These are phyloP conservation scores for Gentiana macrophylla DNA, from an alignment of 257 asterid genomes.

Conservation along the genomic window DNA sequence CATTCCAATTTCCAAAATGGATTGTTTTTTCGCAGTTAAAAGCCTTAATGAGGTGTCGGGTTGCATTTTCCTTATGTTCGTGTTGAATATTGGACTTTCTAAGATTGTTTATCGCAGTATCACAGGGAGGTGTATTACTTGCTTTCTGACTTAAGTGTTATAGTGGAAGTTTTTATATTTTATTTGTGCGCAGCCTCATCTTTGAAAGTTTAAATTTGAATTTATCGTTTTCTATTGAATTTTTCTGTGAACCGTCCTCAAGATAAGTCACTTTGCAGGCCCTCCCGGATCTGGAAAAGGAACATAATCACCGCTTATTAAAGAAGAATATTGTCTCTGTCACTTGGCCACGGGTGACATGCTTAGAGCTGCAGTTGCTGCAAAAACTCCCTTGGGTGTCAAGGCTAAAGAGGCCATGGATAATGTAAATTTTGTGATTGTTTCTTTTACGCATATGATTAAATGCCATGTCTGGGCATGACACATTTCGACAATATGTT, in stretches of 20 bases:
- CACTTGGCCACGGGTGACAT: slow-evolving; percentile 97
- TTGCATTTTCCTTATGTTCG: no score
- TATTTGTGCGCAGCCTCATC: no score
- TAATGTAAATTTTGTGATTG: slow-evolving; percentile 31
- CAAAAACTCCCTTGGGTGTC: slow-evolving; percentile 82
- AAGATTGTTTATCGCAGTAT: no score
- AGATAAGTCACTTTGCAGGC: slow-evolving; percentile 20
- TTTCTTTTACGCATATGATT: background rate
- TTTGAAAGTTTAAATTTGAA: no score
- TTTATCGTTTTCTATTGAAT: no score
- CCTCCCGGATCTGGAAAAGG: slow-evolving; percentile 99
- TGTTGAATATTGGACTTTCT: no score
- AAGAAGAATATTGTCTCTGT: slow-evolving; percentile 86
- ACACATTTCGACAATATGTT: background rate
- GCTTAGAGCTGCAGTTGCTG: slow-evolving; percentile 96
- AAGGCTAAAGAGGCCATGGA: slow-evolving; percentile 97
- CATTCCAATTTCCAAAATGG: no score
- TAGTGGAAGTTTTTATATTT: no score
- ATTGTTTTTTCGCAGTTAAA: no score
- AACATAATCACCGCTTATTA: slow-evolving; percentile 84
- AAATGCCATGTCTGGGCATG: background rate
- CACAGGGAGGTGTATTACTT: no score
- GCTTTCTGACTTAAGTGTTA: no score
- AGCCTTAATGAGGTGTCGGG: no score
- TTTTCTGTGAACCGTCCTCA: background rate